These are phyloP conservation scores for Diaporthe sp. DNA, from an alignment of 2,329 filamentous ascomycete genomes.

Conservation along the genomic window DNA sequence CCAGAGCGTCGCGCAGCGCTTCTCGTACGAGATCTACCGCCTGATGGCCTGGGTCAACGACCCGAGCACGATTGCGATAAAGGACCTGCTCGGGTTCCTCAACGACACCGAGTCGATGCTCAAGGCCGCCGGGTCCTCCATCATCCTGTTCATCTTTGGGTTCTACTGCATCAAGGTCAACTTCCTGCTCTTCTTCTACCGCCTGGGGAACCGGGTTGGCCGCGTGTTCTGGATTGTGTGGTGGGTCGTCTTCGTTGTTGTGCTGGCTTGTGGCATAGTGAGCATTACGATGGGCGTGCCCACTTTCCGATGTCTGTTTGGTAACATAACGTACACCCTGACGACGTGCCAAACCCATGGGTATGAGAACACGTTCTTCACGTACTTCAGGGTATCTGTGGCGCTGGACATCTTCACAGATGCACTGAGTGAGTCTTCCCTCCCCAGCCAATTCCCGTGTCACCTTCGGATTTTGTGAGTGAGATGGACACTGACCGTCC, in stretches of 20 bases:
- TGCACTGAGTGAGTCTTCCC: slow-evolving; percentile 23
- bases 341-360: slow-evolving; percentile 31
- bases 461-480: accelerated
- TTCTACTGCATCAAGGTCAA: slow-evolving; percentile 41
- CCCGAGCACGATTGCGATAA: not conserved
- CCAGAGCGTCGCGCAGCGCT: slow-evolving; percentile 33
- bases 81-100: not conserved
- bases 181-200: slow-evolving; percentile 41
- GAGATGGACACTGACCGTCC: not conserved
- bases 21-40: slow-evolving; percentile 37
- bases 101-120: slow-evolving; percentile 37
- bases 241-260: slow-evolving; percentile 36
- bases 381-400: slow-evolving; percentile 40
- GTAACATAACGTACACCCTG: slow-evolving; percentile 32
- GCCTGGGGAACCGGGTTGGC: slow-evolving; percentile 28
- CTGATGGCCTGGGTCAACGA: slow-evolving; percentile 37
- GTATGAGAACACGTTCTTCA: slow-evolving; percentile 39
- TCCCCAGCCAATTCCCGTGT: not conserved
- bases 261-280: slow-evolving; percentile 34
- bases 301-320: slow-evolving; percentile 40
- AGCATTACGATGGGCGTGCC: slow-evolving; percentile 37
- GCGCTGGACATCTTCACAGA: slow-evolving; percentile 37
- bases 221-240: slow-evolving; percentile 30
- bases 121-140: slow-evolving; percentile 36
- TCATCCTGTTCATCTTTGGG: slow-evolving; percentile 38